Evolutionary conservation across 2,329 filamentous ascomycete genomes (phyloP).

Genomic region (Plenodomus tracheiphilus): DNA sequence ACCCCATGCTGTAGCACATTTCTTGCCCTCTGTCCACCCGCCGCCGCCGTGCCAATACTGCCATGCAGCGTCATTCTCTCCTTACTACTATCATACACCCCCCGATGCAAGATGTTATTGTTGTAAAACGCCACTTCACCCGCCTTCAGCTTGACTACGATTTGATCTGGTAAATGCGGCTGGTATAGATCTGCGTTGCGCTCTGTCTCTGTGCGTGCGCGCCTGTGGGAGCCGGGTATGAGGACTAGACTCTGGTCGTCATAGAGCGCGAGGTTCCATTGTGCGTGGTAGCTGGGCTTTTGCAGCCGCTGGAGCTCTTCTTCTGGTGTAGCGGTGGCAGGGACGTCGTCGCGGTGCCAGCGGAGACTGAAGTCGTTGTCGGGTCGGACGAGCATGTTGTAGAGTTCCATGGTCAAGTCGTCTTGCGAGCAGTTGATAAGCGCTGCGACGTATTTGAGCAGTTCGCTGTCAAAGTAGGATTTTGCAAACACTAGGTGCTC

Average conservation of each 20-base stretch:
- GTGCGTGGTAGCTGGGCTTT: conserved; percentile 71
- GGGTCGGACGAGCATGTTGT: conserved; percentile 81
- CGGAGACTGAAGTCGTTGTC: conserved; percentile 71
- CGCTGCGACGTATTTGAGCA: conserved; percentile 66
- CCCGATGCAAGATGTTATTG: conserved; percentile 82
- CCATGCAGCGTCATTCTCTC: conserved; percentile 75
- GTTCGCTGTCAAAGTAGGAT: conserved; percentile 70
- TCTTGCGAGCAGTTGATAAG: conserved; percentile 60
- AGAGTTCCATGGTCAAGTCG: conserved; percentile 80
- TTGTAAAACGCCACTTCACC: conserved; percentile 88
- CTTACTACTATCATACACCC: conserved; percentile 61
- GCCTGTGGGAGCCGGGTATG: conserved; percentile 74
- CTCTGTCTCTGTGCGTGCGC: conserved; percentile 72
- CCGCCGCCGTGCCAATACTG: conserved; percentile 65
- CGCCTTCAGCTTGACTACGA: conserved; percentile 66
- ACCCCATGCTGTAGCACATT: conserved; percentile 78
- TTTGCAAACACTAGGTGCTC: conserved; percentile 64
- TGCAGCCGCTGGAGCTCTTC: conserved; percentile 67
- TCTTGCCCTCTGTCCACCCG: conserved; percentile 61
- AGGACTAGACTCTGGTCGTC: conserved; percentile 73
- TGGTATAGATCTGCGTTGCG: conserved; percentile 69
- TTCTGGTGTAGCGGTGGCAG: conserved; percentile 64
- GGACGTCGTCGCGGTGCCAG: conserved; percentile 87
- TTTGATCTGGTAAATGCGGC: conserved; percentile 62
- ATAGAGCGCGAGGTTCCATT: conserved; percentile 85